Conservation (phyloP, 805 yeast genomes). For the Candida mattraensis region DNA sequence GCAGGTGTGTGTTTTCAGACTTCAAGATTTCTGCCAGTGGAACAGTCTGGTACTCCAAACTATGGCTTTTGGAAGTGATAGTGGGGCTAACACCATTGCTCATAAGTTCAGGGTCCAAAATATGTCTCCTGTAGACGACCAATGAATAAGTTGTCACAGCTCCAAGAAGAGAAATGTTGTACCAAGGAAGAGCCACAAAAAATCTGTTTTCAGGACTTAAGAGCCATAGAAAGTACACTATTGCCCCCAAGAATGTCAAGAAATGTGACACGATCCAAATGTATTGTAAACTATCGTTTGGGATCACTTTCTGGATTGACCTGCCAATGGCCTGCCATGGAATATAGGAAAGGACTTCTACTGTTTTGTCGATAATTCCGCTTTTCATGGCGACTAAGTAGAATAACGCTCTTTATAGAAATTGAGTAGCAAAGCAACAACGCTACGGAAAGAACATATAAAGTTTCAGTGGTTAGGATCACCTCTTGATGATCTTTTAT, state of each 20-base stretch:
- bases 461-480: too few species aligned
- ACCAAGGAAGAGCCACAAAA: constrained; percentile 19
- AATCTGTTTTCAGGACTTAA: constrained; percentile 9
- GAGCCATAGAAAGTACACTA: constrained; percentile 14
- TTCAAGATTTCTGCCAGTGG: constrained; percentile 37
- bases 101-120: constrained; percentile 19
- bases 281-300: constrained; percentile 19
- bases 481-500: too few species aligned
- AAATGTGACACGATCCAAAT: constrained; percentile 26
- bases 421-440: too few species aligned
- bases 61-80: constrained; percentile 5
- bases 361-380: constrained; percentile 12
- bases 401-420: too few species aligned
- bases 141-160: constrained; percentile 31
- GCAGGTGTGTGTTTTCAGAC: constrained; percentile 42
- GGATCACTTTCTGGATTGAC: constrained; percentile 6
- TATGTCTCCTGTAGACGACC: constrained; percentile 30
- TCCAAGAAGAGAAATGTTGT: constrained; percentile 22
- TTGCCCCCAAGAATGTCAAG: constrained; percentile 20
- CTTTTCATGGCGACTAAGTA: too few species aligned
- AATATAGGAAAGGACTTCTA: constrained; percentile 7
- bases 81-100: constrained; percentile 5
- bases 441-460: too few species aligned
- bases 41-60: constrained; percentile 16
- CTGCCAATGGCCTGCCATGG: constrained; percentile 15